These are phyloP conservation scores for Pythium chondricola DNA, from an alignment of 352 stramenopile genomes.

Conservation along the genomic window DNA sequence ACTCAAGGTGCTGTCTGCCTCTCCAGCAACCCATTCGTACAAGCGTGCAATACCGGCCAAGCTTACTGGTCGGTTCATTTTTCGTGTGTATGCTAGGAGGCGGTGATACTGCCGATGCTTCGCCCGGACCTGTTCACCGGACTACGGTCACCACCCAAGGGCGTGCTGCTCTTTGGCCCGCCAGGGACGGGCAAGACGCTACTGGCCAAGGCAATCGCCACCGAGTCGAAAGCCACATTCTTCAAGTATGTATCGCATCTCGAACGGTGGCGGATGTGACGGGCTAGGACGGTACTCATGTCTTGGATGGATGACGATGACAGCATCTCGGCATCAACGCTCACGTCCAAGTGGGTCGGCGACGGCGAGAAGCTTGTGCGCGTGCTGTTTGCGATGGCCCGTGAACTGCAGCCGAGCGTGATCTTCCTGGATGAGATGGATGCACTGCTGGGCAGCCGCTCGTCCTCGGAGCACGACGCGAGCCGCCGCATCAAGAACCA, in stretches of 20 bases:
- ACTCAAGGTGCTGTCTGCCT: conserved; percentile 44
- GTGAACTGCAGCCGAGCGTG: conserved; percentile 74
- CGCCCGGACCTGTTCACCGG: conserved; percentile 83
- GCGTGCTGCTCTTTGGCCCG: conserved; percentile 75
- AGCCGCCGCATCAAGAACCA: conserved; percentile 88
- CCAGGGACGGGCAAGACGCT: conserved; percentile 83
- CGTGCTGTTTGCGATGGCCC: conserved; percentile 90
- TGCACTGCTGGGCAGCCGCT: conserved; percentile 68
- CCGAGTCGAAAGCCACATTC: conserved; percentile 77
- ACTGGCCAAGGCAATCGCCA: conserved; percentile 77
- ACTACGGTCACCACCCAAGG: conserved; percentile 54
- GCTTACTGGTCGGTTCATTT: not conserved
- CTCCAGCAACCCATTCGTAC: not conserved
- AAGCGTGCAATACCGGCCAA: not conserved
- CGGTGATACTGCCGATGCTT: conserved; percentile 80
- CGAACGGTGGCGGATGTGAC: not conserved
- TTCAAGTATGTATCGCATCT: conserved; percentile 43
- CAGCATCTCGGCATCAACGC: conserved; percentile 82
- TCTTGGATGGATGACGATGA: not conserved
- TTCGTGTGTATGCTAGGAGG: conserved; percentile 42
- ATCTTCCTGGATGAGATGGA: conserved; percentile 91
- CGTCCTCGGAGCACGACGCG: conserved; percentile 76
- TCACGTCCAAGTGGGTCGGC: conserved; percentile 89
- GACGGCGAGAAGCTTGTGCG: conserved; percentile 94
- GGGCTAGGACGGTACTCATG: not conserved